A percentile compares a stretch with the other conserved stretches of the same genome.
These are phyloP conservation scores for Suhomyces maxii DNA, from an alignment of 1,139 yeast genomes.

Conservation along the genomic window DNA sequence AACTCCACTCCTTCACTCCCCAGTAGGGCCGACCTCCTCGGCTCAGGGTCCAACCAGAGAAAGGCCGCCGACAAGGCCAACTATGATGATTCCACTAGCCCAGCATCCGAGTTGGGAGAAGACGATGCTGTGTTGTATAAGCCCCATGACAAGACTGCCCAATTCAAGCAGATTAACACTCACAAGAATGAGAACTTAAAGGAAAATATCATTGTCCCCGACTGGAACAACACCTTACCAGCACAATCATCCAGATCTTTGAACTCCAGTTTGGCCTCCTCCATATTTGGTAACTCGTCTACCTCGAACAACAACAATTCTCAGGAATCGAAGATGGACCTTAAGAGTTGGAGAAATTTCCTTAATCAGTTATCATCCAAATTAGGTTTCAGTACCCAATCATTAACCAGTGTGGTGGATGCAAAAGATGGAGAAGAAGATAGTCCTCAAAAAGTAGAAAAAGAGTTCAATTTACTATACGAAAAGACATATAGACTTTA, in stretches of 20 bases:
- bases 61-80: constrained; percentile 6
- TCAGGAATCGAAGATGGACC: constrained; percentile 24
- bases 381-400: constrained; percentile 39
- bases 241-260: constrained; percentile 18
- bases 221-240: constrained; percentile 44
- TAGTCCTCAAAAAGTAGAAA: constrained; percentile 28
- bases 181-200: constrained; percentile 46
- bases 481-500: constrained; percentile 44
- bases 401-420: constrained; percentile 30
- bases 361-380: constrained; percentile 37
- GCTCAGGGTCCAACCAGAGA: constrained; percentile 1
- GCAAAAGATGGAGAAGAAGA: constrained; percentile 12
- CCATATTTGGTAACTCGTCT: constrained; percentile 28
- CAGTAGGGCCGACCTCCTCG: constrained; percentile 17
- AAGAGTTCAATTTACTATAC: constrained; percentile 37
- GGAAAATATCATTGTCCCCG: constrained; percentile 46
- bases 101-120: constrained; percentile 12
- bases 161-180: constrained; percentile 46
- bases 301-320: constrained; percentile 26
- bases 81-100: constrained; percentile 8
- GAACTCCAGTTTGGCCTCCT: constrained; percentile 14
- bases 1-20: constrained; percentile 34
- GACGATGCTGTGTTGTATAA: constrained; percentile 51
- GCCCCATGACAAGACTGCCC: constrained; percentile 44
- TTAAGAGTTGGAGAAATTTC: constrained; percentile 40